Conservation (phyloP, 768 basidiomycete species). For the Rubroboletus pulcherrimus region DNA sequence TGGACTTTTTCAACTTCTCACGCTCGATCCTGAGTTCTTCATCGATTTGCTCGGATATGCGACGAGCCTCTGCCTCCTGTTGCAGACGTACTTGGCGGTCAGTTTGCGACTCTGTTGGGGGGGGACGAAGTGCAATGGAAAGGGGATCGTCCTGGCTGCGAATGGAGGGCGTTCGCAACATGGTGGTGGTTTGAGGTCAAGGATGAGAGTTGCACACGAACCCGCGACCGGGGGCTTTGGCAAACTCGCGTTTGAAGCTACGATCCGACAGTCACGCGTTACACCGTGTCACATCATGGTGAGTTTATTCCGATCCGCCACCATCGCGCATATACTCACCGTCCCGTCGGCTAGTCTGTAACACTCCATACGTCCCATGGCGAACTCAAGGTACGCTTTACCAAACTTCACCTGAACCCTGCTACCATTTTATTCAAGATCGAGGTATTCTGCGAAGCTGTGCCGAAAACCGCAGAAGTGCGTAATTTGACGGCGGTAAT, state of each 20-base stretch:
- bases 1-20: conserved; percentile 59
- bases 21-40: conserved; percentile 71
- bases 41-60: conserved; percentile 77
- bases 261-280: conserved; percentile 19
- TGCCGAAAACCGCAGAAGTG: conserved; percentile 93
- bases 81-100: conserved; percentile 61
- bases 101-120: conserved; percentile 58
- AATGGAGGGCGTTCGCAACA: conserved; percentile 66
- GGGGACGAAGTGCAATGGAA: conserved; percentile 60
- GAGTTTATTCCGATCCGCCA: conserved; percentile 21
- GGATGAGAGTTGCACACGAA: conserved; percentile 8
- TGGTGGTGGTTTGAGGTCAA: conserved; percentile 36
- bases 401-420: not conserved
- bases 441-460: conserved; percentile 96
- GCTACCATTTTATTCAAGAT: conserved; percentile 48
- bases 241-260: not conserved
- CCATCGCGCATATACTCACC: conserved; percentile 19
- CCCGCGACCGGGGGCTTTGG: not conserved
- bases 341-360: conserved; percentile 60
- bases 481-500: not conserved
- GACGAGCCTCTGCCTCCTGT: conserved; percentile 69
- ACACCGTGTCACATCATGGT: conserved; percentile 30
- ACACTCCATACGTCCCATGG: conserved; percentile 93
- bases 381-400: conserved; percentile 75
- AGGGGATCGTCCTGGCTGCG: conserved; percentile 79